phyloP scores from a whole-genome alignment of 1,284 basidiomycete species.

The Serendipita sp. region DNA sequence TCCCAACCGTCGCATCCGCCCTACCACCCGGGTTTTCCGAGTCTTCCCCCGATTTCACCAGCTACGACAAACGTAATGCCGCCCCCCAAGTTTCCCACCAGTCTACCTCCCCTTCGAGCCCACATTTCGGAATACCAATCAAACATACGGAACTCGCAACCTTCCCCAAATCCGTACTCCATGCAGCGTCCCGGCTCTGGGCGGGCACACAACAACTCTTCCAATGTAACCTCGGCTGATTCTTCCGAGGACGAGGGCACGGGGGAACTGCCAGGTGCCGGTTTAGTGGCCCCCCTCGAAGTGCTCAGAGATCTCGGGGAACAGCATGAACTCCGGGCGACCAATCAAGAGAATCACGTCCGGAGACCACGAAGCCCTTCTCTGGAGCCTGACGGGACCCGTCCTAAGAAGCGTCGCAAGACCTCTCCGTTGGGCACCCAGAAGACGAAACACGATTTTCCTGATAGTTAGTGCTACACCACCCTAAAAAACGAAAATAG shows the following conservation, averaged over 20 bases:
- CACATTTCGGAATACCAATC: slow-evolving; percentile 1
- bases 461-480: slow-evolving; percentile 5
- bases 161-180: background rate
- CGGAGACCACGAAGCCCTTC: slow-evolving; percentile 9
- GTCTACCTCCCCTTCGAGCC: background rate
- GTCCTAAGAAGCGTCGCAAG: slow-evolving; percentile 59
- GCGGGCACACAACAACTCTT: slow-evolving; percentile 10
- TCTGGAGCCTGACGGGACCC: slow-evolving; percentile 14
- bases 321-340: slow-evolving; percentile 23
- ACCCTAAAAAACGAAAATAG: background rate
- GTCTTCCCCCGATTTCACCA: slow-evolving; percentile 7
- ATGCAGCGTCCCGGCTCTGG: background rate
- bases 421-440: slow-evolving; percentile 17
- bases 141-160: background rate
- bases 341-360: slow-evolving; percentile 4
- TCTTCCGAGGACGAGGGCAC: slow-evolving; percentile 65
- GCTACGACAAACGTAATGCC: slow-evolving; percentile 1
- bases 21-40: slow-evolving; percentile 6
- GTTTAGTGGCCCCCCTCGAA: slow-evolving; percentile 70
- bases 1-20: slow-evolving; percentile 14
- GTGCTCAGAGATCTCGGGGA: slow-evolving; percentile 66
- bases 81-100: slow-evolving; percentile 2
- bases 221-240: slow-evolving; percentile 54
- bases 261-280: slow-evolving; percentile 63
- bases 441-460: slow-evolving; percentile 1